A percentile compares a stretch with the other conserved stretches of the same genome.
phyloP scores from a whole-genome alignment of 345 rosid genomes.

The Cardamine occulta region DNA sequence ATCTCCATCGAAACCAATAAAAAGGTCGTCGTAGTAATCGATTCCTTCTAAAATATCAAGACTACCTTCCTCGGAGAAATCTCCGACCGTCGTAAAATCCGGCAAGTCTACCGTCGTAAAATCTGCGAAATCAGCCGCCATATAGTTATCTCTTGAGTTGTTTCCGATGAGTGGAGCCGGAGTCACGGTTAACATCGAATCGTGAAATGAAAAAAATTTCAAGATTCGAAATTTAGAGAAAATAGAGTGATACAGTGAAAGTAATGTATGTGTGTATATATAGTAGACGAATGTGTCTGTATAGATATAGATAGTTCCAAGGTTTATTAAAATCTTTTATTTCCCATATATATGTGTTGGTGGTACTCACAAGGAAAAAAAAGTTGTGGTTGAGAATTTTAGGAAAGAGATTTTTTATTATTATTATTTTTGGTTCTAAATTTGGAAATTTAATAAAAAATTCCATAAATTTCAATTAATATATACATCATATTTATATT shows the following conservation, averaged over 20 bases:
- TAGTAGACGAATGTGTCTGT: constrained; percentile 23
- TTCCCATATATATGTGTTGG: constrained; percentile 38
- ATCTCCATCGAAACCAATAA: constrained; percentile 59
- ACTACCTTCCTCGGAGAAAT: constrained; percentile 41
- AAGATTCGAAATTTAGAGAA: constrained; percentile 24
- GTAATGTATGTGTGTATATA: background rate
- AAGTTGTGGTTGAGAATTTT: constrained; percentile 42
- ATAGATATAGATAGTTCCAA: constrained; percentile 45
- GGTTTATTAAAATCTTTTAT: constrained; percentile 30
- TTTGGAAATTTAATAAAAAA: background rate
- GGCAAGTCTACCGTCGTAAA: constrained; percentile 49
- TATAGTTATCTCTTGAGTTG: constrained; percentile 46
- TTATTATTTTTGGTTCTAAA: background rate
- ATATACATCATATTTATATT: background rate
- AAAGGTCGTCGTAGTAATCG: constrained; percentile 81
- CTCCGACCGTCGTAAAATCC: constrained; percentile 52
- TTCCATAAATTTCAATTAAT: background rate
- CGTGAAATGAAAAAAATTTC: constrained; percentile 6
- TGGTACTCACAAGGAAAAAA: constrained; percentile 22
- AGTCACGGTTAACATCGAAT: constrained; percentile 78
- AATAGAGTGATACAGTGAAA: constrained; percentile 37
- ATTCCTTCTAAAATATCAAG: constrained; percentile 54
- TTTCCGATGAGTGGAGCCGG: constrained; percentile 55
- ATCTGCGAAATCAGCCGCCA: constrained; percentile 53
- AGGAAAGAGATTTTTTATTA: background rate